phyloP scores from a whole-genome alignment of 208 protist genomes.

The Porcisia hertigi region DNA sequence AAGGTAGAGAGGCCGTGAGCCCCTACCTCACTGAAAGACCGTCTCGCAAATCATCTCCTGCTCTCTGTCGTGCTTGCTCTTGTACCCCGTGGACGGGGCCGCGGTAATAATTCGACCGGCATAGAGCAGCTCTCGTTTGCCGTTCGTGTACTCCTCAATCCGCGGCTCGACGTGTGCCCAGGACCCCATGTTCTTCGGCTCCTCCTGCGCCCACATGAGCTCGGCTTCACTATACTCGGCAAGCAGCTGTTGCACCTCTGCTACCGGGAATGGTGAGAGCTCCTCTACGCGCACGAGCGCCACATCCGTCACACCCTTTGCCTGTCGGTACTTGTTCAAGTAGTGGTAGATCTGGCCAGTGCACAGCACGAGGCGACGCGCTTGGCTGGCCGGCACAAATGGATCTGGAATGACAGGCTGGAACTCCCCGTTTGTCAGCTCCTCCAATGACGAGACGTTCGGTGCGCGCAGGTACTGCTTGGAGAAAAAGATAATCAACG shows the following conservation, averaged over 20 bases:
- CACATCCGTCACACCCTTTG: conserved; percentile 67
- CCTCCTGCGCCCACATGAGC: conserved; percentile 97
- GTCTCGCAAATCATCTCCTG: conserved; percentile 60
- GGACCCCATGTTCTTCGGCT: conserved; percentile 97
- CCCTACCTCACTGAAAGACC: conserved; percentile 26
- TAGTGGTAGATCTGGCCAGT: conserved; percentile 98
- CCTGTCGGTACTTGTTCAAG: conserved; percentile 73
- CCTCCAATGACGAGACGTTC: conserved; percentile 77
- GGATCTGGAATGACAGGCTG: conserved; percentile 79
- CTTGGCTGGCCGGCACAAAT: conserved; percentile 56
- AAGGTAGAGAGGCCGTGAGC: neutral
- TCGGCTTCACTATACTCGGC: conserved; percentile 89
- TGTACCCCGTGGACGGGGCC: conserved; percentile 73
- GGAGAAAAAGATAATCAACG: conserved; percentile 95
- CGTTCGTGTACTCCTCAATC: conserved; percentile 76
- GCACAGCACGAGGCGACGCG: conserved; percentile 95
- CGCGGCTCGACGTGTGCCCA: conserved; percentile 89
- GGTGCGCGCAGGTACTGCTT: conserved; percentile 91
- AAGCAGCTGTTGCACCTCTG: conserved; percentile 86
- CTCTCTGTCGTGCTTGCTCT: conserved; percentile 74
- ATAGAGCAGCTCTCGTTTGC: conserved; percentile 57
- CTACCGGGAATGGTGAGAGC: conserved; percentile 97
- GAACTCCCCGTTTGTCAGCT: conserved; percentile 67
- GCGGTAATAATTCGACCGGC: conserved; percentile 58
- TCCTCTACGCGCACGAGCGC: conserved; percentile 95